Base-by-base conservation (phyloP, 2,329 filamentous ascomycete species). In the Cladosporium sp. region DNA sequence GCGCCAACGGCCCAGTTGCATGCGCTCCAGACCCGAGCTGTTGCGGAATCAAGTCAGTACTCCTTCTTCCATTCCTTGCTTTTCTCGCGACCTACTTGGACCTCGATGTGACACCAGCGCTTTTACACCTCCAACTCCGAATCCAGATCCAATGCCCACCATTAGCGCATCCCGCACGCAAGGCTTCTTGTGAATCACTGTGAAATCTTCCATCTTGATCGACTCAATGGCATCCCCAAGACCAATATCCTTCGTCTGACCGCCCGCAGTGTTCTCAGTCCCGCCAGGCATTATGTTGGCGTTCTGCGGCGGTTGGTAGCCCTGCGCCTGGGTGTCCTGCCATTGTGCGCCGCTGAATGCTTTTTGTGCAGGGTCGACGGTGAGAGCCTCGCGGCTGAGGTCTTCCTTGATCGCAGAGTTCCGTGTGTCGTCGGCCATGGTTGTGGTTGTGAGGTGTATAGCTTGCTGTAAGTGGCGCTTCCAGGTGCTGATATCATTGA, bases 1-100 rank as follows among this genome's bases (percentile, higher is more conserved):
- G 87, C 84, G 7, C 88, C 91, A 6, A 95, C 92, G 0, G 92
- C 93, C 91, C 92, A 96, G 74, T 96, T 96, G 41, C 90, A 89
- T 0, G 91, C 87, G 73, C 86, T 87, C 65, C 85, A 85, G 68
- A 92, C 79, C 21, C 85, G 83, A 51, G 85, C 87, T 86, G 71
- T 59, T 75, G 38, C 38, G 73, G 68, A 72, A 68, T 64, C 63
- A 65, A 41, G 21, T 62, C n/a, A 62, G 47, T 14, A 28, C 6
- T 41, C 51, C 12, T 49, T 57, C 18, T 11, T 36, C 18, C 7
- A 5, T 24, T 7, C 21, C 59, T 18, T 26, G 34, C 30, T 32
- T 28, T 66, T 69, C 14, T 7, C 8, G 12, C 6, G 18, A 75
- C 83, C 71, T 82, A 96, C 41, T 21, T 21, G n/a, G 10, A 47